phyloP scores from a whole-genome alignment of 176 grass and related monocot genomes.

The Musa beccarii region DNA sequence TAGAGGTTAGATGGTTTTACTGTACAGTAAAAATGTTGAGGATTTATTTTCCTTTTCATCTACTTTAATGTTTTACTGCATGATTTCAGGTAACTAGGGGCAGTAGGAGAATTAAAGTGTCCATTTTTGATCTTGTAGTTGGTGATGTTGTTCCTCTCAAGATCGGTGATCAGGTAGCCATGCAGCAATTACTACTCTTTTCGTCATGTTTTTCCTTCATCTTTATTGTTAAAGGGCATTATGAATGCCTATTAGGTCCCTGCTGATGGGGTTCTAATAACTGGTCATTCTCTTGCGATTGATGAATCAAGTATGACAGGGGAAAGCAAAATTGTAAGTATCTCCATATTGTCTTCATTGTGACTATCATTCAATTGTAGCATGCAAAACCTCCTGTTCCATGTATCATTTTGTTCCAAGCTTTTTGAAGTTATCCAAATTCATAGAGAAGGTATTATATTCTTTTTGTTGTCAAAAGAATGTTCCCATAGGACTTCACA shows the following conservation, averaged over 20 bases:
- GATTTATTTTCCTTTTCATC: conserved; percentile 3
- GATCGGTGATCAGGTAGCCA: conserved; percentile 88
- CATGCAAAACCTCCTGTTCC: too few relatives aligned
- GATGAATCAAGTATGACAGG: conserved; percentile 99
- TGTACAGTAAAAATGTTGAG: not conserved
- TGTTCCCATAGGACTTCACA: not conserved
- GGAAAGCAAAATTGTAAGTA: conserved; percentile 90
- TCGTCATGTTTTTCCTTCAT: conserved; percentile 1
- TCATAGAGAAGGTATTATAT: not conserved
- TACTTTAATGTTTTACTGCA: not conserved
- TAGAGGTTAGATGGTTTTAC: conserved; percentile 44
- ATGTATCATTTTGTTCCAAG: too few relatives aligned
- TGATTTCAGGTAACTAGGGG: conserved; percentile 63
- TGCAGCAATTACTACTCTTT: not conserved
- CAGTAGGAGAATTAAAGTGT: conserved; percentile 64
- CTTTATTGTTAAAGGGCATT: conserved; percentile 20
- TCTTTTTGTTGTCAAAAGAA: not conserved
- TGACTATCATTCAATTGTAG: not conserved
- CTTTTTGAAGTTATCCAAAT: too few relatives aligned
- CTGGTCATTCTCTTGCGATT: conserved; percentile 81
- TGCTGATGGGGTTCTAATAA: conserved; percentile 79
- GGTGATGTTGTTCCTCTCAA: conserved; percentile 86
- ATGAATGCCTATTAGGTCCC: conserved; percentile 55
- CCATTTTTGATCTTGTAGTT: conserved; percentile 85
- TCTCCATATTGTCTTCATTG: not conserved